Evolutionary conservation across 2,329 filamentous ascomycete species (phyloP).

Genomic region (Claviceps africana): DNA sequence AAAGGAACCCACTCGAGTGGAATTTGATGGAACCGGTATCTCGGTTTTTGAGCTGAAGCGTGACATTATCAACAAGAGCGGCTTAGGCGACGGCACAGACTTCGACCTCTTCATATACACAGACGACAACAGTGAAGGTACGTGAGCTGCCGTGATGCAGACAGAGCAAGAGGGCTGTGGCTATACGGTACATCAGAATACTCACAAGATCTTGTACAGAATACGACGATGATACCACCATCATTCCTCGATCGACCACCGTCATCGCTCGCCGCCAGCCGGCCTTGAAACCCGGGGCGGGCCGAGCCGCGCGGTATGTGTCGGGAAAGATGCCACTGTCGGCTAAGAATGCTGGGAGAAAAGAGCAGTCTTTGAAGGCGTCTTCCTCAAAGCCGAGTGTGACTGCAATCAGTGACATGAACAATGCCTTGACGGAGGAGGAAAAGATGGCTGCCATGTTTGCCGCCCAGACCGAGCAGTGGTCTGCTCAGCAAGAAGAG

Average conservation of each 20-base stretch:
- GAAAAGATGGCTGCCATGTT: slow-evolving; percentile 91
- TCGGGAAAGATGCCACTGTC: slow-evolving; percentile 88
- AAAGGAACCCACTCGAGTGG: slow-evolving; percentile 84
- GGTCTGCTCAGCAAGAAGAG: slow-evolving; percentile 84
- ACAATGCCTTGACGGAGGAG: slow-evolving; percentile 76
- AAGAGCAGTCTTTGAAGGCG: slow-evolving; percentile 47
- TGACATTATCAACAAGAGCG: slow-evolving; percentile 92
- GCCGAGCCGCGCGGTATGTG: slow-evolving; percentile 85
- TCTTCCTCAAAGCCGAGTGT: slow-evolving; percentile 39
- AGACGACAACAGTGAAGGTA: slow-evolving; percentile 83
- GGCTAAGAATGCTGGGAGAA: slow-evolving; percentile 65
- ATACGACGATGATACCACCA: slow-evolving; percentile 95
- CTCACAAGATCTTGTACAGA: slow-evolving; percentile 39
- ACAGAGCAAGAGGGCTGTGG: background rate
- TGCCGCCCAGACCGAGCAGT: slow-evolving; percentile 76
- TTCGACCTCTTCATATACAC: slow-evolving; percentile 93
- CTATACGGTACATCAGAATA: background rate
- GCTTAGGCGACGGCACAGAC: slow-evolving; percentile 86
- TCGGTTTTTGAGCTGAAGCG: slow-evolving; percentile 98
- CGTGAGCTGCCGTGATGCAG: slow-evolving; percentile 17
- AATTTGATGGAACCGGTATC: slow-evolving; percentile 94
- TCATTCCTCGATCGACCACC: slow-evolving; percentile 87
- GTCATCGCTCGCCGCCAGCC: slow-evolving; percentile 82
- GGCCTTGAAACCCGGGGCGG: slow-evolving; percentile 70
- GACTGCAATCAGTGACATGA: slow-evolving; percentile 51